Base-by-base conservation (phyloP, 1,284 basidiomycete genomes). In the Ceratobasidium theobromae region DNA sequence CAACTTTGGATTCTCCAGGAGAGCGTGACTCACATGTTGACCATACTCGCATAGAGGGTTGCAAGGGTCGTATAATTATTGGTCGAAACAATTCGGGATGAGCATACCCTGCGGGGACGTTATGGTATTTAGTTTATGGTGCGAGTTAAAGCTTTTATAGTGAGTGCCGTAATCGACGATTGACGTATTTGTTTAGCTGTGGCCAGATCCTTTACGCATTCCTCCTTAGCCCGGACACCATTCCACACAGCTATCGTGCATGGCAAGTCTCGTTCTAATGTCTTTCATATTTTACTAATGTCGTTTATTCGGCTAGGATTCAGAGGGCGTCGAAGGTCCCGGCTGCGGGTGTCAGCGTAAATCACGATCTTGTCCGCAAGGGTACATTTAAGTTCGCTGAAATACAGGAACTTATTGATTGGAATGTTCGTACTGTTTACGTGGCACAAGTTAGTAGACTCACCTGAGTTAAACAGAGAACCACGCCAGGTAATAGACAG, bases 191-290 rank as follows among this genome's bases (percentile, higher is more conserved):
- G 27, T 21, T 14, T n/a, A 88, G 87, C 18, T 96, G 89, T 73
- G 89, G 88, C 8, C 94, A 97, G 76, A 96, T 97, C 74, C 83
- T 95, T 78, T 95, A 93, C 74, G 87, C 83, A 0, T 93, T 89
- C 77, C 79, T 96, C 30, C 75, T 92, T 32, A 81, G 88, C 27
- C 93, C 92, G 6, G 92, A 95, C 68, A 91, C 92, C 0, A 84
- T 96, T 28, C 87, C 91, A 4, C 78, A 79, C 41, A 90, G 89
- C 18, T 96, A 96, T 72, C 80, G 79, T 25, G 77, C 76, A 49
- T 95, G 93, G 92, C 91, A 69, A 49, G 82, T n/a, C n/a, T n/a
- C n/a, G n/a, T n/a, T n/a, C n/a, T n/a, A n/a, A n/a, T n/a, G n/a
- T n/a, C n/a, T n/a, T n/a, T n/a, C n/a, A n/a, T n/a, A n/a, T n/a